Evolutionary conservation across 495 filamentous ascomycete genomes (phyloP).

Genomic region (Copromyces sp.): DNA sequence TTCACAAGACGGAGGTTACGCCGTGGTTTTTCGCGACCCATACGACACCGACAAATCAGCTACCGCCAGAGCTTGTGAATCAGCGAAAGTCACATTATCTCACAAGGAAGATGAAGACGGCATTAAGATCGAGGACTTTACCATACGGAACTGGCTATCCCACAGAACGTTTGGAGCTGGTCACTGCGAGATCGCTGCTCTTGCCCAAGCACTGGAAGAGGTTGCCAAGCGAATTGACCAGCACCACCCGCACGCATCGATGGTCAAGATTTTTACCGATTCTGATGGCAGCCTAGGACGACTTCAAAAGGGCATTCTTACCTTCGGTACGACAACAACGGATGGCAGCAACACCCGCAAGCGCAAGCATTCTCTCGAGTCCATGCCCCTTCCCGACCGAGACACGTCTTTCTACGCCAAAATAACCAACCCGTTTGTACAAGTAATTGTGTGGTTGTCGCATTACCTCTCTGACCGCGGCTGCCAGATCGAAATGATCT

Average conservation of each 20-base stretch:
- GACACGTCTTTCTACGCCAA: background rate
- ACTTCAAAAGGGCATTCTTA: background rate
- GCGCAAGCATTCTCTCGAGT: background rate
- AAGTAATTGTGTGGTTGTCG: accelerated
- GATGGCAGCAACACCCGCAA: background rate
- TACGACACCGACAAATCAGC: background rate
- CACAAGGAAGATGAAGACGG: too few relatives aligned
- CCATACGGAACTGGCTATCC: background rate
- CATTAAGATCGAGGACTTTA: background rate
- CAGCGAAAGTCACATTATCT: accelerated
- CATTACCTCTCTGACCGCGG: background rate
- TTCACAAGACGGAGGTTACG: background rate
- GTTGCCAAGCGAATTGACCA: background rate
- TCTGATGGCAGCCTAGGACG: background rate
- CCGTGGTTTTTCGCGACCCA: background rate
- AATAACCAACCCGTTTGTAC: background rate
- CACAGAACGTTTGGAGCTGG: background rate
- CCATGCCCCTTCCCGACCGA: background rate
- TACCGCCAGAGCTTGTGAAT: background rate
- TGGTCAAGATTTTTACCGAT: background rate
- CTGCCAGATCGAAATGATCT: background rate
- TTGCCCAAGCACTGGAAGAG: background rate
- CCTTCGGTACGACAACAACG: accelerated
- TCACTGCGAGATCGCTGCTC: background rate
- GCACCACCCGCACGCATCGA: background rate